Conservation (phyloP, 1,284 basidiomycete genomes). For the Peniophora sp. region DNA sequence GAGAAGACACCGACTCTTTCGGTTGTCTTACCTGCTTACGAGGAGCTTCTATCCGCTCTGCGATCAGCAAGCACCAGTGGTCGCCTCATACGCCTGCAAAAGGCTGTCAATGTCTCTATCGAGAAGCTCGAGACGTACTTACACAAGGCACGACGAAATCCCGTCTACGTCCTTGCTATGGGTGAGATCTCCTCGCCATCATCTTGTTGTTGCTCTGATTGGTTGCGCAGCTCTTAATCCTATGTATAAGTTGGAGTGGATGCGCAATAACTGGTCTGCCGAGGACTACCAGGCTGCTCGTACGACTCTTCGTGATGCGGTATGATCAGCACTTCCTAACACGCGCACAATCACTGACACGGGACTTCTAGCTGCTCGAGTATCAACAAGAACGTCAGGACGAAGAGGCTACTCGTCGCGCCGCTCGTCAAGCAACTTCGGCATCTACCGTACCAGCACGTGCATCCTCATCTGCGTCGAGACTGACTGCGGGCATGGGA, state of each 20-base stretch:
- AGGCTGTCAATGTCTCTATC: slow-evolving; percentile 9
- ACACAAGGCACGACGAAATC: slow-evolving; percentile 13
- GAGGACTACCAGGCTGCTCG: no score
- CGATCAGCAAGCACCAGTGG: no score
- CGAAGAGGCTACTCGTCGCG: no score
- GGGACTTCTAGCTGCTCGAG: no score
- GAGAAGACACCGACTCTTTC: slow-evolving; percentile 19
- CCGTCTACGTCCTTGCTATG: slow-evolving; percentile 27
- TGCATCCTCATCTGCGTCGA: no score
- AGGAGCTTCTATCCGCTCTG: background rate
- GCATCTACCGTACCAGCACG: no score
- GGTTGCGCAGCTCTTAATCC: slow-evolving; percentile 4
- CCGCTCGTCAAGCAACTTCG: no score
- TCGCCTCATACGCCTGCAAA: slow-evolving; percentile 11
- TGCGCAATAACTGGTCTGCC: background rate
- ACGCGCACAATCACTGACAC: no score
- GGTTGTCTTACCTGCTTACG: slow-evolving; percentile 12
- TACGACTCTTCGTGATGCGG: no score
- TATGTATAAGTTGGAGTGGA: background rate
- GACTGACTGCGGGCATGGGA: no score
- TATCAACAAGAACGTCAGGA: no score
- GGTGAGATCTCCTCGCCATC: slow-evolving; percentile 16
- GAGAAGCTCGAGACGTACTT: slow-evolving; percentile 26
- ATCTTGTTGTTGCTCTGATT: background rate
- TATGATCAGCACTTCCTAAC: no score